A percentile compares a stretch with the other conserved stretches of the same genome.
Conservation (phyloP, 2,329 filamentous ascomycete genomes). For the Hymenoscyphus albidus region DNA sequence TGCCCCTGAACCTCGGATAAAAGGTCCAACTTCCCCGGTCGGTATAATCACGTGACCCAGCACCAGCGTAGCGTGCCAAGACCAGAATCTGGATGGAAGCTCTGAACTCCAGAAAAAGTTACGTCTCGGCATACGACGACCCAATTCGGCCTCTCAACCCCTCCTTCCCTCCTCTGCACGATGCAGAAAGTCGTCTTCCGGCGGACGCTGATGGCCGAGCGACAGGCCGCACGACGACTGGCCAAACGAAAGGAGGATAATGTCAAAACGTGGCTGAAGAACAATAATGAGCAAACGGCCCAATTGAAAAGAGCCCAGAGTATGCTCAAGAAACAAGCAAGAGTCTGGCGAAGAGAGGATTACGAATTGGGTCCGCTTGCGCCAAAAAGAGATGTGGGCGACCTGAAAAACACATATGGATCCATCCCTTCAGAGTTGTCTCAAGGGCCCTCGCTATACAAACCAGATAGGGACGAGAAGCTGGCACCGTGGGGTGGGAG, state of each 20-base stretch:
- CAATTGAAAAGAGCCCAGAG: conserved; percentile 28
- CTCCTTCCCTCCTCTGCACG: conserved; percentile 19
- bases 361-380: conserved; percentile 76
- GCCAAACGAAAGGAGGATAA: conserved; percentile 35
- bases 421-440: conserved; percentile 41
- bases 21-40: background rate
- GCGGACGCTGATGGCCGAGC: conserved; percentile 63
- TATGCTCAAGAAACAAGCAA: conserved; percentile 44
- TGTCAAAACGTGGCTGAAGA: conserved; percentile 26
- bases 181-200: conserved; percentile 72
- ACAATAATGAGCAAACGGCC: conserved; percentile 19
- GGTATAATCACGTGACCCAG: background rate
- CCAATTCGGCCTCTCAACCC: conserved; percentile 12
- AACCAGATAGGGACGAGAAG: conserved; percentile 24
- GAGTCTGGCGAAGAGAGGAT: conserved; percentile 63
- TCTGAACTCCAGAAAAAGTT: conserved; percentile 22
- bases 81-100: conserved; percentile 12
- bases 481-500: conserved; percentile 38
- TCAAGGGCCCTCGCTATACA: conserved; percentile 30
- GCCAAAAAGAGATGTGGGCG: conserved; percentile 69
- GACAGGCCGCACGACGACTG: conserved; percentile 52
- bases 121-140: conserved; percentile 5
- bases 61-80: conserved; percentile 20
- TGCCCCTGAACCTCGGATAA: conserved; percentile 1
- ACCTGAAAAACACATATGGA: conserved; percentile 54